A percentile compares a stretch with the other conserved stretches of the same genome.
These are phyloP conservation scores for Didymellaceae sp. DNA, from an alignment of 2,329 filamentous ascomycete species.

Conservation along the genomic window DNA sequence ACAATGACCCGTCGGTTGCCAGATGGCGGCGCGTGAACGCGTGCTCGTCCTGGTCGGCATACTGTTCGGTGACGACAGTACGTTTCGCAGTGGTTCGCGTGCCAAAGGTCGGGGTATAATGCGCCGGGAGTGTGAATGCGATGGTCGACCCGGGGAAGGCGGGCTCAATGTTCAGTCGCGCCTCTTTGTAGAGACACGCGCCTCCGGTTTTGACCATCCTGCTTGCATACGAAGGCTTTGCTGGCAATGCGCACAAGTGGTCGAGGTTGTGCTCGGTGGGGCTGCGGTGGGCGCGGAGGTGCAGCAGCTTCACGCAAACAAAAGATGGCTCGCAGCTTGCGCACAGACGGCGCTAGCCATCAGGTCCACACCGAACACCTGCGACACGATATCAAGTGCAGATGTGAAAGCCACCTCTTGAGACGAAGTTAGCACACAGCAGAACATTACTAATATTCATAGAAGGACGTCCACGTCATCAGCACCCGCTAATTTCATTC, in stretches of 20 bases:
- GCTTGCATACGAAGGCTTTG: conserved; percentile 61
- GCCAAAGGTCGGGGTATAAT: conserved; percentile 42
- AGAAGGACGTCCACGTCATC: conserved; percentile 11
- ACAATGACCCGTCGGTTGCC: conserved; percentile 78
- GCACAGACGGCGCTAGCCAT: conserved; percentile 25
- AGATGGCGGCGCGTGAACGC: conserved; percentile 75
- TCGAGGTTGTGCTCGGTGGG: conserved; percentile 21
- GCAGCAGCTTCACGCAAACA: conserved; percentile 40
- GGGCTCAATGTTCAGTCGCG: conserved; percentile 80
- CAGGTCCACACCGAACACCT: not conserved
- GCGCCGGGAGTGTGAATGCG: conserved; percentile 60
- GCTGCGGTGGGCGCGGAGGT: conserved; percentile 30
- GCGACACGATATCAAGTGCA: not conserved
- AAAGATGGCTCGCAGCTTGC: conserved; percentile 31
- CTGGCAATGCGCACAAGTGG: conserved; percentile 5
- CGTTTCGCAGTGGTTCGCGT: conserved; percentile 42
- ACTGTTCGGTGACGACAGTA: conserved; percentile 47
- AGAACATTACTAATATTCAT: not conserved
- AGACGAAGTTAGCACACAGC: not conserved
- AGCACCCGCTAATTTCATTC: conserved; percentile 7
- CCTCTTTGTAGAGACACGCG: conserved; percentile 82
- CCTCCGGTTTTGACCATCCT: conserved; percentile 70
- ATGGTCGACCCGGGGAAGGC: conserved; percentile 72
- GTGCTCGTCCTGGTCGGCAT: conserved; percentile 68
- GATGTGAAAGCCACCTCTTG: not conserved